phyloP scores from a whole-genome alignment of 345 rosid genomes.

The Salix dunnii region DNA sequence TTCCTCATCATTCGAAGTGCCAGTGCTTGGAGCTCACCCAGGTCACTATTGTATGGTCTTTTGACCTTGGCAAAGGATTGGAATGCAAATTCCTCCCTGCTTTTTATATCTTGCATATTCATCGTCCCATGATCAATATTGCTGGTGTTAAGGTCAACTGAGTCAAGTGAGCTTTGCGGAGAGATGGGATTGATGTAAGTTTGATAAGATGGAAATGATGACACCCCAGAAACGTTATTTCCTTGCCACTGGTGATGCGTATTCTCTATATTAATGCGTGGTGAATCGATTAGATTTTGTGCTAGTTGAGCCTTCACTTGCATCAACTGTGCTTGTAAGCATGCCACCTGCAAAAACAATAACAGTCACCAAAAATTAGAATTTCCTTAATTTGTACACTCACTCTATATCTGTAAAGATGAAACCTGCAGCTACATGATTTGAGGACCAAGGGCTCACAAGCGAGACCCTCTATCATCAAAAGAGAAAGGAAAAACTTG shows the following conservation, averaged over 20 bases:
- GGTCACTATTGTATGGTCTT: slow-evolving; percentile 42
- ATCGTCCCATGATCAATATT: slow-evolving; percentile 15
- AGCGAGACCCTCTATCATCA: neutral
- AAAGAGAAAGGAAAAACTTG: neutral
- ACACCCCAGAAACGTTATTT: slow-evolving; percentile 12
- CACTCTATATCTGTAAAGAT: neutral
- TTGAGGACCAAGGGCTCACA: neutral
- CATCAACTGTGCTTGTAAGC: slow-evolving; percentile 81
- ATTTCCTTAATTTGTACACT: neutral
- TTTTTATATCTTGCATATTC: slow-evolving; percentile 35
- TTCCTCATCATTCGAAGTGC: slow-evolving; percentile 85
- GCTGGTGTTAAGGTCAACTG: slow-evolving; percentile 37
- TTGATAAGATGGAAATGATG: slow-evolving; percentile 28
- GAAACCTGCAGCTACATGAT: neutral
- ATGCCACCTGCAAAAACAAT: slow-evolving; percentile 52
- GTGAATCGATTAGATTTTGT: slow-evolving; percentile 38
- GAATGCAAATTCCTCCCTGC: slow-evolving; percentile 36
- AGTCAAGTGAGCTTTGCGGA: slow-evolving; percentile 73
- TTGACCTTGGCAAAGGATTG: slow-evolving; percentile 38
- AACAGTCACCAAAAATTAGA: neutral
- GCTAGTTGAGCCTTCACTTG: slow-evolving; percentile 75
- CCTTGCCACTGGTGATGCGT: slow-evolving; percentile 35
- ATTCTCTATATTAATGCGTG: slow-evolving; percentile 18
- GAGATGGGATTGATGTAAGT: slow-evolving; percentile 50
- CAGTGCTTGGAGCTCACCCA: slow-evolving; percentile 84